These are phyloP conservation scores for Neonectria faginata DNA, from an alignment of 2,329 filamentous ascomycete genomes.

Conservation along the genomic window DNA sequence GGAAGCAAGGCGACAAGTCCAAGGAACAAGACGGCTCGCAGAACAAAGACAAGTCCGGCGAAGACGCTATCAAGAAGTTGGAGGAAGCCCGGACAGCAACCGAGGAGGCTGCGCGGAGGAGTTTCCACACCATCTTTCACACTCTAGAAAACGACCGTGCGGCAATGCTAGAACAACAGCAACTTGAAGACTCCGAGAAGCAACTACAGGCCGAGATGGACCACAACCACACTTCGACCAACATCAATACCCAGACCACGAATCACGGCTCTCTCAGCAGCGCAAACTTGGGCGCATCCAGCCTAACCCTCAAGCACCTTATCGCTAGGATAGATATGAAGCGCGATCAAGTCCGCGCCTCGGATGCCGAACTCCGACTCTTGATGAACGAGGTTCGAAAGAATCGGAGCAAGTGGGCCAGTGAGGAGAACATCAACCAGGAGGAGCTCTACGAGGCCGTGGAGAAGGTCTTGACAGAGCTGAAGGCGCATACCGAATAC, in stretches of 20 bases:
- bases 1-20: constrained; percentile 66
- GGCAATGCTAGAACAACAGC: constrained; percentile 97
- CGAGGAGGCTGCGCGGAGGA: constrained; percentile 88
- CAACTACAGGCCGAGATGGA: constrained; percentile 97
- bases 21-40: constrained; percentile 62
- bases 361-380: constrained; percentile 89
- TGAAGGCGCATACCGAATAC: constrained; percentile 97
- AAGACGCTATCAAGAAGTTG: constrained; percentile 91
- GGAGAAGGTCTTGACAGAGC: constrained; percentile 95
- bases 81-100: constrained; percentile 92
- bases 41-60: constrained; percentile 75
- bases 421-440: constrained; percentile 95
- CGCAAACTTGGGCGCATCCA: constrained; percentile 95
- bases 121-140: constrained; percentile 94
- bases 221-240: constrained; percentile 65
- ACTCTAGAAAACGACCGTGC: constrained; percentile 95
- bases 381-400: constrained; percentile 98
- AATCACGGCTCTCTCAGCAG: constrained; percentile 92
- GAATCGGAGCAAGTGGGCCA: constrained; percentile 98
- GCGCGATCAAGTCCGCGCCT: constrained; percentile 88
- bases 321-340: constrained; percentile 96
- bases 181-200: constrained; percentile 94
- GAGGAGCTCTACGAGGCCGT: constrained; percentile 97
- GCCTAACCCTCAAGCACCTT: constrained; percentile 94
- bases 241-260: constrained; percentile 63